Conservation (phyloP, 1,284 basidiomycete genomes). For the Fomitiporia mediterranea region DNA sequence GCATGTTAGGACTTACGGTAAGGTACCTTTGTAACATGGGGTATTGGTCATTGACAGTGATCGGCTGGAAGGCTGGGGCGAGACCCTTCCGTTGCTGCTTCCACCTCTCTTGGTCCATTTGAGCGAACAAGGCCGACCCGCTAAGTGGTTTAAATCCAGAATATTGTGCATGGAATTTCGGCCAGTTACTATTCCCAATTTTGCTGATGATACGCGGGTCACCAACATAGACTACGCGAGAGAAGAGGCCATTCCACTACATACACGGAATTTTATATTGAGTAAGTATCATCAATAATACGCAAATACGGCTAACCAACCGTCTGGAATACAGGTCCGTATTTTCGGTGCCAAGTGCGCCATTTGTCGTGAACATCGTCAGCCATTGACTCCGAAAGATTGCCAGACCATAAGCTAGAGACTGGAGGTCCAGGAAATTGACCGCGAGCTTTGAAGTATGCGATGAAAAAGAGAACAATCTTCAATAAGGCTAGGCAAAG, state of each 20-base stretch:
- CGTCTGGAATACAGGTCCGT: neutral
- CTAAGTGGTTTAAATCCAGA: neutral
- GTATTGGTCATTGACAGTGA: neutral
- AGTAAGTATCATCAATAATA: neutral
- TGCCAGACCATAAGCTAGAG: neutral
- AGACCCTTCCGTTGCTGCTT: neutral
- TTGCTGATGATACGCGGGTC: neutral
- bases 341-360: neutral
- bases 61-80: neutral
- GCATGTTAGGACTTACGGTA: neutral
- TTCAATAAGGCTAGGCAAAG: neutral
- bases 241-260: neutral
- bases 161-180: neutral
- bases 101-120: conserved; percentile 4
- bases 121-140: neutral
- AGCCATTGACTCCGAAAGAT: neutral
- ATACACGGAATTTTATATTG: neutral
- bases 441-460: neutral
- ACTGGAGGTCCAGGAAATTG: neutral
- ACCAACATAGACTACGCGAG: neutral
- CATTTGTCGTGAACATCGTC: neutral
- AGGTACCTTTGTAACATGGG: neutral
- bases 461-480: neutral
- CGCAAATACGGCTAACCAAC: too few species aligned
- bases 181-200: conserved; percentile 1